Evolutionary conservation across 2,329 filamentous ascomycete genomes (phyloP).

Genomic region (Akanthomyces lecanii): DNA sequence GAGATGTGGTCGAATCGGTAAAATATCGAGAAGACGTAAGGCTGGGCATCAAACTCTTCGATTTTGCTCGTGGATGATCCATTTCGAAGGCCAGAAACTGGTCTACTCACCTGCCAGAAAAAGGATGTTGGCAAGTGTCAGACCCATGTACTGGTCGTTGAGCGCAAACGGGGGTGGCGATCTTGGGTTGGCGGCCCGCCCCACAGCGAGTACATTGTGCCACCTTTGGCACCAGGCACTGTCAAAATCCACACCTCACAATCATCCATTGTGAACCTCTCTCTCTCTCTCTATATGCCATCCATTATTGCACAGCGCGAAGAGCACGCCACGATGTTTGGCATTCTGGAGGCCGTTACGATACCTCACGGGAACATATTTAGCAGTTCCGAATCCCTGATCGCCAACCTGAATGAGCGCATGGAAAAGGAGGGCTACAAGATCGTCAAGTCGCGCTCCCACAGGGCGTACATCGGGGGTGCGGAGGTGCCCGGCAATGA

Average conservation of each 20-base stretch:
- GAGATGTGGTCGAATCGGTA: background rate
- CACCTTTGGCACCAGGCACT: constrained; percentile 6
- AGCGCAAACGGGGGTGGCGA: background rate
- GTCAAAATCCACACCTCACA: constrained; percentile 2
- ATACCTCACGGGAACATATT: constrained; percentile 35
- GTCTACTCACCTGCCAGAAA: background rate
- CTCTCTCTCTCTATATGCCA: too few relatives aligned
- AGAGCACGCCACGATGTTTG: constrained; percentile 36
- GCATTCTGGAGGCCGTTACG: constrained; percentile 38
- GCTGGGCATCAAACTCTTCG: background rate
- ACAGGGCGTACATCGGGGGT: constrained; percentile 38
- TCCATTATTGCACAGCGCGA: constrained; percentile 25
- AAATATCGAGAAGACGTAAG: constrained; percentile 4
- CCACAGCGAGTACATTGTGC: background rate
- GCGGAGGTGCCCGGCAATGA: constrained; percentile 39
- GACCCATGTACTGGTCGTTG: background rate
- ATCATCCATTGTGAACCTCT: too few relatives aligned
- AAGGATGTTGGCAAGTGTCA: background rate
- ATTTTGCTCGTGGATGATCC: background rate
- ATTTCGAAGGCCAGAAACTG: background rate
- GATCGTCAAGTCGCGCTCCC: constrained; percentile 42
- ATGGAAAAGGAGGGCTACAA: constrained; percentile 44
- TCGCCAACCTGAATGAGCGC: constrained; percentile 36
- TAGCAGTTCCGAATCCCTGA: constrained; percentile 39
- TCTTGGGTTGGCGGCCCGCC: background rate